Conservation (phyloP, 495 filamentous ascomycete species). For the Aspergillus affinis region DNA sequence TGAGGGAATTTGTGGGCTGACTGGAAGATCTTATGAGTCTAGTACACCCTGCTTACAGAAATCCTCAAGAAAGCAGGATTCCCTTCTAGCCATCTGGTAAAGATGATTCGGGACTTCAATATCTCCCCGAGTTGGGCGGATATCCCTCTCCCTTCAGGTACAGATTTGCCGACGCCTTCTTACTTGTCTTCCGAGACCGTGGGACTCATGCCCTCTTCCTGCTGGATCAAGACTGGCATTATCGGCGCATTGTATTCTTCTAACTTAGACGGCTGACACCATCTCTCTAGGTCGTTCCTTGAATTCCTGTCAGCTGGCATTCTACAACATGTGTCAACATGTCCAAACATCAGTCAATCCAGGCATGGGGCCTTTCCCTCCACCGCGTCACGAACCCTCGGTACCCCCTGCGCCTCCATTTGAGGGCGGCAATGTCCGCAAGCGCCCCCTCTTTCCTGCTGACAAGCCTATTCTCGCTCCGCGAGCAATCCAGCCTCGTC, state of each 20-base stretch:
- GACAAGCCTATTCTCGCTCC: slow-evolving; percentile 35
- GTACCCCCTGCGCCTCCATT: slow-evolving; percentile 24
- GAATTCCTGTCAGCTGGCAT: slow-evolving; percentile 43
- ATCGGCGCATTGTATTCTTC: neutral
- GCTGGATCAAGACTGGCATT: neutral
- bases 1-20: slow-evolving; percentile 14
- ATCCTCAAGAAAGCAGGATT: slow-evolving; percentile 60
- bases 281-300: slow-evolving; percentile 40
- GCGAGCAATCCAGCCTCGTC: slow-evolving; percentile 45
- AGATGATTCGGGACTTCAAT: slow-evolving; percentile 48
- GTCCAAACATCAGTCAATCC: slow-evolving; percentile 21
- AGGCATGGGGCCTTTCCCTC: slow-evolving; percentile 25
- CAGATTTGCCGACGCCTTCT: slow-evolving; percentile 13
- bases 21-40: slow-evolving; percentile 28
- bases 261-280: slow-evolving; percentile 12
- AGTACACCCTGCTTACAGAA: slow-evolving; percentile 57
- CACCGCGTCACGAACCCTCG: slow-evolving; percentile 28
- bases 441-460: slow-evolving; percentile 35
- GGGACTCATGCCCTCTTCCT: neutral
- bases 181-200: slow-evolving; percentile 2
- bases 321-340: slow-evolving; percentile 36
- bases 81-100: slow-evolving; percentile 46
- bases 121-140: slow-evolving; percentile 56
- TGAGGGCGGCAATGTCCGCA: slow-evolving; percentile 30
- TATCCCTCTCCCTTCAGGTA: slow-evolving; percentile 58